phyloP scores from a whole-genome alignment of 176 grass and related monocot species.

The Oryza meyeriana region DNA sequence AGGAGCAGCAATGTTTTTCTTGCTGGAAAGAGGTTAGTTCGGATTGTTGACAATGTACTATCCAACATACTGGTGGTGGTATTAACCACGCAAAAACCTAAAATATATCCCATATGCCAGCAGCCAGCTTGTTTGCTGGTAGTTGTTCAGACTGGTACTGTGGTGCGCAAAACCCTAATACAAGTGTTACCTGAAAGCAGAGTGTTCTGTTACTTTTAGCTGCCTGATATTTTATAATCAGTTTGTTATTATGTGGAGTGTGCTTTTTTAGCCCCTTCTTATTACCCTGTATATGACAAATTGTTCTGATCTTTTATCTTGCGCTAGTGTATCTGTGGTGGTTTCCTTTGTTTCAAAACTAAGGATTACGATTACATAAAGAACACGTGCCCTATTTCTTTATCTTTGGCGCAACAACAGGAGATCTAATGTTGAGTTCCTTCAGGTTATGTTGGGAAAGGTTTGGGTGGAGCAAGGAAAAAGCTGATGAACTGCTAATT shows the following conservation, averaged over 20 bases:
- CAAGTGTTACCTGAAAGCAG: not conserved
- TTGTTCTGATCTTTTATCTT: conserved; percentile 7
- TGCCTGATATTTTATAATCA: not conserved
- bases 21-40: not conserved
- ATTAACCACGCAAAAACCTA: not conserved
- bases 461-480: conserved; percentile 94
- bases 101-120: not conserved
- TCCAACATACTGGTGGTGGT: not conserved
- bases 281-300: not conserved
- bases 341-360: not conserved
- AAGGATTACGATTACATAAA: not conserved
- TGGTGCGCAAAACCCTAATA: not conserved
- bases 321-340: not conserved
- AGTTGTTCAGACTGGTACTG: not conserved
- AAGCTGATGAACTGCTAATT: conserved; percentile 86
- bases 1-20: not conserved
- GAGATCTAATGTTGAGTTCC: conserved; percentile 10
- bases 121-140: not conserved
- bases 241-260: not conserved
- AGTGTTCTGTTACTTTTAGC: not conserved
- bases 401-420: conserved; percentile 1
- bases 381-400: not conserved
- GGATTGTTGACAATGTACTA: conserved; percentile 3
- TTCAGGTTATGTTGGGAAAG: conserved; percentile 93
- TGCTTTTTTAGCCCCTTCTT: not conserved